Evolutionary conservation across 768 basidiomycete species (phyloP), one percentile per base, ranked within the genome.

Genomic region (Auriculariales sp.): DNA sequence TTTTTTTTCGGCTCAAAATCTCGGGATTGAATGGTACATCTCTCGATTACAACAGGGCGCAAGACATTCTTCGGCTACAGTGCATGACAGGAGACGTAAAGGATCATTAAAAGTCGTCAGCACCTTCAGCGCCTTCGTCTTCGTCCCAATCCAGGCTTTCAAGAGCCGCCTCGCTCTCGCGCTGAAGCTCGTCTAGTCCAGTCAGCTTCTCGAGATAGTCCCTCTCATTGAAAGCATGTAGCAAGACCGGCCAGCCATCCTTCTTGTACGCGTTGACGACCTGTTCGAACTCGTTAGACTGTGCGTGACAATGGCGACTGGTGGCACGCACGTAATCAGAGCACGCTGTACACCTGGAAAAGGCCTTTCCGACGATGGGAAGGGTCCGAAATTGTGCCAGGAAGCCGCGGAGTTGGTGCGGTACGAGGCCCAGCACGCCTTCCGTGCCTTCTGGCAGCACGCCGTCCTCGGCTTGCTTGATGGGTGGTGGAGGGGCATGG

Each of bases 341-440:
- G 60, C 95, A 99, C 0, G 89, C 95, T 1, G 92, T 94, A 62
- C 94, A 99, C 49, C 72, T 69, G 49, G 81, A 75, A 60, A 85
- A 99, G 1, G 91, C 88, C 2, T 83, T 79, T 0, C 94, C 95
- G 0, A 82, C 78, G 52, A 99, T 79, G 25, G 78, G 77, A 57
- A 97, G 69, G 35, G 79, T 90, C 47, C 80, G 73, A 71, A 94
- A 99, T 54, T 89, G 83, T 4, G 80, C 78, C 3, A 98, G 72
- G 69, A 80, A 91, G 0, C 93, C 95, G 3, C 95, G 79, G 9
- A 98, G 70, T 61, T 97, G 93, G 62, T 98, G 95, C 1, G 95
- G 95, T 3, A 97, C 87, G 15, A 82, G 67, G 0, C 94, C 94
- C 2, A 97, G 74, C 9, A 88, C 77, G 57, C 77, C 75, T 2